Evolutionary conservation across 441 rosid genomes (phyloP).

Genomic region (Erodium chrysanthum): DNA sequence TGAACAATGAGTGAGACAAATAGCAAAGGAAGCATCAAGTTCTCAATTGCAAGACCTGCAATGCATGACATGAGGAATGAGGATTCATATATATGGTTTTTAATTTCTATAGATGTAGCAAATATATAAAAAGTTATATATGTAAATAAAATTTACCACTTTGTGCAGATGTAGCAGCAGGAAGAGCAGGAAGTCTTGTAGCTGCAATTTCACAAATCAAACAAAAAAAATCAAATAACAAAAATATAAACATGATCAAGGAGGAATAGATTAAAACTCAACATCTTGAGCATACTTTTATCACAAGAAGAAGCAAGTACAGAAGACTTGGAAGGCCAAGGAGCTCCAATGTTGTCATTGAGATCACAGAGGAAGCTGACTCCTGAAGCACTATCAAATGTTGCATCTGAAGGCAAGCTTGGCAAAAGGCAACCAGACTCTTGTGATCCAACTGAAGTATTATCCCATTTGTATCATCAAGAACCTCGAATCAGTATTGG

Average conservation of each 20-base stretch:
- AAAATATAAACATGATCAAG: not conserved
- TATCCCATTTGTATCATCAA: slow-evolving; percentile 11
- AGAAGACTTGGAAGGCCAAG: slow-evolving; percentile 29
- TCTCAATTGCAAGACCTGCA: slow-evolving; percentile 19
- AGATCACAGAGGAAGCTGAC: slow-evolving; percentile 33
- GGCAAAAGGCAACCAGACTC: slow-evolving; percentile 35
- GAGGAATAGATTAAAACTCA: not conserved
- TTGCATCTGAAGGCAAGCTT: slow-evolving; percentile 32
- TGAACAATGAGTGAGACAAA: slow-evolving; percentile 17
- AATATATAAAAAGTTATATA: not conserved
- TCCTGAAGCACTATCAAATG: slow-evolving; percentile 25
- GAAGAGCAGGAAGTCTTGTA: slow-evolving; percentile 27
- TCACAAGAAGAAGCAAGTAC: slow-evolving; percentile 25
- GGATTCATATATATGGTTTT: too few species aligned
- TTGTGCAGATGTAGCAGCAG: slow-evolving; percentile 25
- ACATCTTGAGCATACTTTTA: slow-evolving; percentile 21
- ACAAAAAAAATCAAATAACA: not conserved
- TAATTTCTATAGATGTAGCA: not conserved
- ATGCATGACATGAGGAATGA: not conserved
- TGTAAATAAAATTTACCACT: slow-evolving; percentile 15
- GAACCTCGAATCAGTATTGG: slow-evolving; percentile 15
- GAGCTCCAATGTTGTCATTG: slow-evolving; percentile 32
- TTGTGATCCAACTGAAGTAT: slow-evolving; percentile 25
- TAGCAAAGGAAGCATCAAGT: slow-evolving; percentile 11
- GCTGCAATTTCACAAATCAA: slow-evolving; percentile 22